Percentiles rank a stretch among this genome's conserved stretches.
Conservation (phyloP, 139 green algal species). For the Volvox reticuliferus region DNA sequence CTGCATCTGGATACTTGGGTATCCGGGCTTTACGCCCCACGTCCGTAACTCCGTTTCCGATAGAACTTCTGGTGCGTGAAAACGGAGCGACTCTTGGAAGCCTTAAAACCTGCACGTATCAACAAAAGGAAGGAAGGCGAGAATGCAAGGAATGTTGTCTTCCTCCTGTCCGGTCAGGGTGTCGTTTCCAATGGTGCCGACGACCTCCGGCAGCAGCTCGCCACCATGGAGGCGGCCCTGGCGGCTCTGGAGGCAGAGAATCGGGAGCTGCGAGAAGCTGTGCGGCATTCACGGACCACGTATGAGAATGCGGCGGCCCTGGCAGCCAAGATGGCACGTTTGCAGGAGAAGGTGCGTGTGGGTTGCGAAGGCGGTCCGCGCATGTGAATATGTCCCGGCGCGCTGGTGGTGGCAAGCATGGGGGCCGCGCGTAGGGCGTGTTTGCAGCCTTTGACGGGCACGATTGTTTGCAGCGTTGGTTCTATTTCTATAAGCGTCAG, state of each 20-base stretch:
- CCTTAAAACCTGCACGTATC: no score
- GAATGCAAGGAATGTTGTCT: no score
- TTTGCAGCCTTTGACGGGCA: no score
- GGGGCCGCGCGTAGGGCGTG: no score
- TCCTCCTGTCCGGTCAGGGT: neutral
- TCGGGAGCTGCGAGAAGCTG: neutral
- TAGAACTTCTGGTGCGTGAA: no score
- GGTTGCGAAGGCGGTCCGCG: no score
- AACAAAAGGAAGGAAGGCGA: no score
- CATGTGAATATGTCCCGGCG: neutral
- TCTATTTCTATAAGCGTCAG: neutral
- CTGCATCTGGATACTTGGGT: no score
- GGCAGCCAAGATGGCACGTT: neutral
- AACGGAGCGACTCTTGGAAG: no score
- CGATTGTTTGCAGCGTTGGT: neutral
- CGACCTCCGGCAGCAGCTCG: neutral
- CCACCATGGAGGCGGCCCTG: neutral
- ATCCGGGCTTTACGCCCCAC: no score
- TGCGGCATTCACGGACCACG: neutral
- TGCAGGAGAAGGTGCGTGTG: conserved; percentile 6
- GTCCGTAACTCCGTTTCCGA: no score
- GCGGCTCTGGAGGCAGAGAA: neutral
- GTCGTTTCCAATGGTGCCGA: conserved; percentile 1
- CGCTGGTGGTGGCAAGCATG: no score
- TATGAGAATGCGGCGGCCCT: conserved; percentile 1